Evolutionary conservation across 2,329 filamentous ascomycete species (phyloP).

Genomic region (Fusarium sp.): DNA sequence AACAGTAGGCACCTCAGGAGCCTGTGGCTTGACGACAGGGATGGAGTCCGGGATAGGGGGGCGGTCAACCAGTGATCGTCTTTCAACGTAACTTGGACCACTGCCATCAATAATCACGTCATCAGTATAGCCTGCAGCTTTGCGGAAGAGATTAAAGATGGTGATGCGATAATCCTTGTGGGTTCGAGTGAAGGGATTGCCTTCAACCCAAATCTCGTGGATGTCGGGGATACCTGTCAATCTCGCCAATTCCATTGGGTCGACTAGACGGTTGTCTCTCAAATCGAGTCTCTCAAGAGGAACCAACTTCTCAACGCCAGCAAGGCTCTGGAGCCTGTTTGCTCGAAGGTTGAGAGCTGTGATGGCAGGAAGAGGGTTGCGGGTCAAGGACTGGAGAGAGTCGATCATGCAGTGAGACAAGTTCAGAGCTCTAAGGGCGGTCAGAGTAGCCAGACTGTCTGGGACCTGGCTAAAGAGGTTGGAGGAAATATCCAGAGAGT

Average conservation of each 20-base stretch:
- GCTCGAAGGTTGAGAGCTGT: constrained; percentile 89
- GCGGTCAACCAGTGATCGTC: constrained; percentile 83
- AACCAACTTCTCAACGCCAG: constrained; percentile 86
- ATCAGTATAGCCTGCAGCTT: constrained; percentile 86
- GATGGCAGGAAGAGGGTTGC: constrained; percentile 89
- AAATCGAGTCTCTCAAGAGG: constrained; percentile 91
- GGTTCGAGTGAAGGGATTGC: constrained; percentile 90
- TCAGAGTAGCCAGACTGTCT: constrained; percentile 85
- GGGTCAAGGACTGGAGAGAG: constrained; percentile 84
- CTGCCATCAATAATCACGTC: constrained; percentile 89
- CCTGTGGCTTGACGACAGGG: constrained; percentile 77
- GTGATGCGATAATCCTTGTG: constrained; percentile 85
- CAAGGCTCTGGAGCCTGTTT: constrained; percentile 86
- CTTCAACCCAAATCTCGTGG: constrained; percentile 88
- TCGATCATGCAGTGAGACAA: constrained; percentile 98
- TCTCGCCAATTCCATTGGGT: constrained; percentile 88
- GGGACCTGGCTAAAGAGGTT: constrained; percentile 96
- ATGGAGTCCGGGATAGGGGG: constrained; percentile 77
- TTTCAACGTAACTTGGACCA: constrained; percentile 84
- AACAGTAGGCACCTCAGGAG: constrained; percentile 67
- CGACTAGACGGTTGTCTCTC: constrained; percentile 88
- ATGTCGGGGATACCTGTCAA: constrained; percentile 91
- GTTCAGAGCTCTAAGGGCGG: constrained; percentile 89
- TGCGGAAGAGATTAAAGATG: constrained; percentile 96
- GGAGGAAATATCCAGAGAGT: constrained; percentile 89